Conservation (phyloP, 2,329 filamentous ascomycete species). For the Pseudogymnoascus sp. region DNA sequence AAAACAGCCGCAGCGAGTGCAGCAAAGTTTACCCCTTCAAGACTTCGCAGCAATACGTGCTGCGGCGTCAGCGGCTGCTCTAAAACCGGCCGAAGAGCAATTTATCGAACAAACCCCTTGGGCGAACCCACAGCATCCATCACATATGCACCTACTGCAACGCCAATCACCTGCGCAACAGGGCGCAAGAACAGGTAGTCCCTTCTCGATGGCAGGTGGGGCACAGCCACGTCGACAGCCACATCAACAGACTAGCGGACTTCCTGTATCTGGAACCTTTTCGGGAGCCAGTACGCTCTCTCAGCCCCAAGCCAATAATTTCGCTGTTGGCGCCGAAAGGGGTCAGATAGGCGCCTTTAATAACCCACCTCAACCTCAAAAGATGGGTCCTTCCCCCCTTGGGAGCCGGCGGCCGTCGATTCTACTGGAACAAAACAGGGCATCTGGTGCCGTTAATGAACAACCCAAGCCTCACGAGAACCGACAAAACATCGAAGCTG, state of each 20-base stretch:
- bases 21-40: constrained; percentile 22
- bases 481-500: not conserved
- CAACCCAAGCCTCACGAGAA: constrained; percentile 11
- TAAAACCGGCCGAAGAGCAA: constrained; percentile 67
- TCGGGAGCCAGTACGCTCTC: constrained; percentile 14
- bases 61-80: constrained; percentile 24
- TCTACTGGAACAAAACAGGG: constrained; percentile 24
- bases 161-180: constrained; percentile 34
- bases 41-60: constrained; percentile 26
- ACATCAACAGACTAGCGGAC: constrained; percentile 27
- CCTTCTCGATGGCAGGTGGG: constrained; percentile 23
- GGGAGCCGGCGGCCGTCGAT: constrained; percentile 27
- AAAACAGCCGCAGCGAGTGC: constrained; percentile 19
- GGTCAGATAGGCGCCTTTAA: not conserved
- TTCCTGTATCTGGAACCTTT: constrained; percentile 27
- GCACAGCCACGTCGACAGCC: constrained; percentile 31
- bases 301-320: not conserved
- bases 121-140: constrained; percentile 80
- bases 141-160: constrained; percentile 42
- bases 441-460: constrained; percentile 14
- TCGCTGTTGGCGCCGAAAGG: not conserved
- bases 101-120: constrained; percentile 86
- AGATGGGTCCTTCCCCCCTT: constrained; percentile 25
- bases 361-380: constrained; percentile 18
- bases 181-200: constrained; percentile 29